Evolutionary conservation across 768 basidiomycete species (phyloP).

Genomic region (Mycena alexandri): DNA sequence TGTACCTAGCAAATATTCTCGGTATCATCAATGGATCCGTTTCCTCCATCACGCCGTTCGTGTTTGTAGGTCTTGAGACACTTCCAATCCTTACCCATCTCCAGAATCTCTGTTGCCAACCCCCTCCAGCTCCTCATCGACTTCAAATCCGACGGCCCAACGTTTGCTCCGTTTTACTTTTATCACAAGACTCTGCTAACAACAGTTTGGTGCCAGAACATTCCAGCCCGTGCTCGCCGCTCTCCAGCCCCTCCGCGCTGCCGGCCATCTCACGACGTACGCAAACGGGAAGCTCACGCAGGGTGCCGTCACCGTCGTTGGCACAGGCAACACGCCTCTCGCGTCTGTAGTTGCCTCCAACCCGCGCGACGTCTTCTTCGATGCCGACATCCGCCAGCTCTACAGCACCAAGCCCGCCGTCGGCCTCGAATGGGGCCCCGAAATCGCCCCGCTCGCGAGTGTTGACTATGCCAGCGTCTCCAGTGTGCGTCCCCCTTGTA

Average conservation of each 20-base stretch:
- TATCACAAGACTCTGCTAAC: not conserved
- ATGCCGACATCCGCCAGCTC: slow-evolving; percentile 40
- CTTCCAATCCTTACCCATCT: not conserved
- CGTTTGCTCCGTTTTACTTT: slow-evolving; percentile 29
- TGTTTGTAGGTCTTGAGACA: not conserved
- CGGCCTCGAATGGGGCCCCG: slow-evolving; percentile 35
- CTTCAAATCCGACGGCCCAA: slow-evolving; percentile 53
- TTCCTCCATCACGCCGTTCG: slow-evolving; percentile 42
- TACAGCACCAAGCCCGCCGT: slow-evolving; percentile 31
- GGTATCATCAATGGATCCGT: slow-evolving; percentile 44
- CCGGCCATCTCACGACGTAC: slow-evolving; percentile 53
- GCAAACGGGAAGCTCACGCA: slow-evolving; percentile 36
- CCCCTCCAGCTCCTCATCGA: slow-evolving; percentile 55
- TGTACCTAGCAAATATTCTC: slow-evolving; percentile 52
- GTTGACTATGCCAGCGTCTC: slow-evolving; percentile 37
- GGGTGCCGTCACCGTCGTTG: slow-evolving; percentile 41
- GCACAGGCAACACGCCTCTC: slow-evolving; percentile 45
- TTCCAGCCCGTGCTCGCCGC: slow-evolving; percentile 50
- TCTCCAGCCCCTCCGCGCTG: slow-evolving; percentile 50
- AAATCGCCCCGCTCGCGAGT: slow-evolving; percentile 43
- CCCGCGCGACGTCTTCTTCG: slow-evolving; percentile 44
- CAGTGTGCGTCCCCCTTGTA: slow-evolving; percentile 23
- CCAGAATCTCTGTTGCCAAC: slow-evolving; percentile 40
- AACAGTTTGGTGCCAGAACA: slow-evolving; percentile 28
- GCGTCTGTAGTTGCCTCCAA: slow-evolving; percentile 36